Percentiles rank a stretch among this genome's conserved stretches.
phyloP scores from a whole-genome alignment of 2,329 filamentous ascomycete species.

The Calonectria honghensis region DNA sequence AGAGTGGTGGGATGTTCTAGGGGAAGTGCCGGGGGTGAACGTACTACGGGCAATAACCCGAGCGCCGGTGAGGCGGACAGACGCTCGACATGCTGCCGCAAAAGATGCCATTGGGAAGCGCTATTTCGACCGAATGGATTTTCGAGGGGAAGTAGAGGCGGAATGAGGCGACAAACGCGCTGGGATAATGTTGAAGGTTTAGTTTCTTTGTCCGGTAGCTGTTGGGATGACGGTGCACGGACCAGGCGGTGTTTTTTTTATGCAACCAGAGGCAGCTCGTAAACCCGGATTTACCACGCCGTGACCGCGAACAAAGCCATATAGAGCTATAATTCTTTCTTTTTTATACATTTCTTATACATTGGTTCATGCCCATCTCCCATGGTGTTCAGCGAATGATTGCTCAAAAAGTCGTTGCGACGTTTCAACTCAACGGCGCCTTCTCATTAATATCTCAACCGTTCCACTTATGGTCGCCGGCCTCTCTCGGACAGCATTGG shows the following conservation, averaged over 20 bases:
- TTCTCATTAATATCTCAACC: conserved; percentile 39
- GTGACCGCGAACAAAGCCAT: not conserved
- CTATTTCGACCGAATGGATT: conserved; percentile 51
- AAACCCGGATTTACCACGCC: not conserved
- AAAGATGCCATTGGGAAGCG: conserved; percentile 77
- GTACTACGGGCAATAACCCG: conserved; percentile 74
- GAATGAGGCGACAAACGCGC: conserved; percentile 44
- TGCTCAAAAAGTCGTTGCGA: not conserved
- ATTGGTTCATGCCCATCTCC: too few relatives aligned
- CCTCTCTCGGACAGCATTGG: conserved; percentile 44
- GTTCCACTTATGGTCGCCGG: conserved; percentile 41
- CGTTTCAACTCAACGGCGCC: conserved; percentile 19
- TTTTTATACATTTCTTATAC: not conserved
- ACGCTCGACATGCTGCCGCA: conserved; percentile 77
- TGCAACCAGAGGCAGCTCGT: conserved; percentile 44
- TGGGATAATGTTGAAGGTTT: conserved; percentile 2
- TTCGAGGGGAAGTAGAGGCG: conserved; percentile 43
- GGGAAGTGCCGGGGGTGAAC: conserved; percentile 51
- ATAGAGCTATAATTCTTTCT: not conserved
- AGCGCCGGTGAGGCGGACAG: conserved; percentile 73
- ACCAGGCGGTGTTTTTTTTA: conserved; percentile 56
- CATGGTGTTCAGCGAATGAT: not conserved
- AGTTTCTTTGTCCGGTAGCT: conserved; percentile 1
- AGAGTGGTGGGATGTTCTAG: conserved; percentile 41
- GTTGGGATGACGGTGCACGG: conserved; percentile 1